Conservation (phyloP, 768 basidiomycete genomes). For the Lentinula lateritia region DNA sequence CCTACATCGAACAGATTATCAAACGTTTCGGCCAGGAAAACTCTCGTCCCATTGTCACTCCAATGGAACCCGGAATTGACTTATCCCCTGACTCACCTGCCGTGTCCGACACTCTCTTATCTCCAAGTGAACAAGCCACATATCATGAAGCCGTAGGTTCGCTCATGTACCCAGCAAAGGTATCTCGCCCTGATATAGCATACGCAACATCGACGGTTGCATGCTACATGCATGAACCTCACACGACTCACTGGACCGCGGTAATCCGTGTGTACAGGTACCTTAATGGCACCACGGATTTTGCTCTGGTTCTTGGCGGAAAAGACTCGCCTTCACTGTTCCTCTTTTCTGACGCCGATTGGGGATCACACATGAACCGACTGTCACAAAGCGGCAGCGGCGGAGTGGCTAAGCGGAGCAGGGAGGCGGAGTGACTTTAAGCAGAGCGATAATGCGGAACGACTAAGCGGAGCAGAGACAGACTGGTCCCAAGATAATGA, state of each 20-base stretch:
- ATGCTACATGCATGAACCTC: constrained; percentile 10
- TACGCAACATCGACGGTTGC: constrained; percentile 10
- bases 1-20: constrained; percentile 18
- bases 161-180: constrained; percentile 11
- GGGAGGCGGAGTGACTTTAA: too few species aligned
- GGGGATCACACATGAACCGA: constrained; percentile 14
- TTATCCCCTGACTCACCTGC: constrained; percentile 7
- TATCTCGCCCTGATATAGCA: constrained; percentile 11
- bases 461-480: too few species aligned
- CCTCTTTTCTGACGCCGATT: constrained; percentile 12
- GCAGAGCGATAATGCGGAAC: too few species aligned
- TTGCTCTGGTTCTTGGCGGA: constrained; percentile 4
- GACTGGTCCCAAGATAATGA: too few species aligned
- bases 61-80: constrained; percentile 20
- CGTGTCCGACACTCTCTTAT: background rate
- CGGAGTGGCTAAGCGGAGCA: too few species aligned
- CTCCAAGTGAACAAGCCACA: background rate
- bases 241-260: constrained; percentile 9
- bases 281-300: constrained; percentile 12
- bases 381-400: too few species aligned
- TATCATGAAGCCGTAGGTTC: constrained; percentile 10
- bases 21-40: constrained; percentile 14
- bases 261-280: constrained; percentile 13
- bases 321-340: background rate
- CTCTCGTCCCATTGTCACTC: constrained; percentile 16